These are phyloP conservation scores for Elsinoe arachidis DNA, from an alignment of 2,329 filamentous ascomycete genomes.

Conservation along the genomic window DNA sequence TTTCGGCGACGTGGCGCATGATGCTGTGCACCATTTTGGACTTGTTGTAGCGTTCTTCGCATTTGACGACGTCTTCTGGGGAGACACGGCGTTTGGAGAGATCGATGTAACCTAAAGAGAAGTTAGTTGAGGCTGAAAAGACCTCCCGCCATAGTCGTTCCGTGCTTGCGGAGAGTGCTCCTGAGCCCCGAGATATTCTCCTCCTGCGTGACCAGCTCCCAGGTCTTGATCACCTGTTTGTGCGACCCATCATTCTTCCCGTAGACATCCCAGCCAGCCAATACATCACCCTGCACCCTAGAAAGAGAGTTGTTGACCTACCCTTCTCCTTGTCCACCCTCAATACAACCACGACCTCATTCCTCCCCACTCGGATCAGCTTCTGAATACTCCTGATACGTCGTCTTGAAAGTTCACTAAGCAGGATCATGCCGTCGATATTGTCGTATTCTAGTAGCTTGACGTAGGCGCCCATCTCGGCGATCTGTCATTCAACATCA, in stretches of 20 bases:
- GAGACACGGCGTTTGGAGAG: constrained; percentile 96
- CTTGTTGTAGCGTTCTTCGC: constrained; percentile 99
- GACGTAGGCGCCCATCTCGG: constrained; percentile 99
- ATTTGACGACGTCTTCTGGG: constrained; percentile 94
- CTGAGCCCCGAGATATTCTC: neutral
- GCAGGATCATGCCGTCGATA: constrained; percentile 99
- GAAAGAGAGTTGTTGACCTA: constrained; percentile 24
- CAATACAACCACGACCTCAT: constrained; percentile 96
- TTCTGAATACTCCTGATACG: constrained; percentile 99
- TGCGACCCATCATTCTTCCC: no score
- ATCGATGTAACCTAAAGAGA: constrained; percentile 77
- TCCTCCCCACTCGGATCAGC: constrained; percentile 93
- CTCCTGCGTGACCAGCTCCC: neutral
- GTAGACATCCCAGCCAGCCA: no score
- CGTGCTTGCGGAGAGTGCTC: no score
- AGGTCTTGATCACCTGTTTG: neutral
- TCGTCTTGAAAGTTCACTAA: constrained; percentile 92
- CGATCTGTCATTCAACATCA: constrained; percentile 54
- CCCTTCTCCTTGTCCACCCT: constrained; percentile 99
- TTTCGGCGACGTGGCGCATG: constrained; percentile 97
- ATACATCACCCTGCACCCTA: no score
- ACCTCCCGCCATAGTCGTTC: neutral
- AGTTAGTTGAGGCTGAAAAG: neutral
- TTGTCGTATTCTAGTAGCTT: constrained; percentile 99
- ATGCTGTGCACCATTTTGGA: constrained; percentile 99